Evolutionary conservation across 257 asterid species (phyloP).

Genomic region (Nemophila menziesii): DNA sequence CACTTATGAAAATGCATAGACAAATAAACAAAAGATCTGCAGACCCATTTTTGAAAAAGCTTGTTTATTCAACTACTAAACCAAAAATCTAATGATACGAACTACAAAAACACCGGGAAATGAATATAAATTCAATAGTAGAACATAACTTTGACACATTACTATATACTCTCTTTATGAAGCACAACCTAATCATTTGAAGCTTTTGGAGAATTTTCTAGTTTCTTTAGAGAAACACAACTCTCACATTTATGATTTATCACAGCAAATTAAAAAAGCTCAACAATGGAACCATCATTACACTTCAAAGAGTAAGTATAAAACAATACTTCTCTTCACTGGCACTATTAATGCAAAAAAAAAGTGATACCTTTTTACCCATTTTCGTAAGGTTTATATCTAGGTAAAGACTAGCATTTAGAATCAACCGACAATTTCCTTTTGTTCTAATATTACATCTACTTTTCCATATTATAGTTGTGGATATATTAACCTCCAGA

Average conservation of each 20-base stretch:
- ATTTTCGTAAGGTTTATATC: constrained; percentile 77
- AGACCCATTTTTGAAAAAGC: too few relatives aligned
- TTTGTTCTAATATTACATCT: constrained; percentile 70
- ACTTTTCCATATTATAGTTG: constrained; percentile 40
- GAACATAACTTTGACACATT: too few relatives aligned
- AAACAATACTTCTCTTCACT: constrained; percentile 50
- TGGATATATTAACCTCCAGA: constrained; percentile 50
- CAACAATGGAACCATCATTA: constrained; percentile 54
- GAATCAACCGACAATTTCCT: constrained; percentile 68
- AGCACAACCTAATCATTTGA: constrained; percentile 22
- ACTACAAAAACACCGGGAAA: too few relatives aligned
- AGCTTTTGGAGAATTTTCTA: constrained; percentile 64
- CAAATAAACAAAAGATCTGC: too few relatives aligned
- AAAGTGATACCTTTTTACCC: constrained; percentile 84
- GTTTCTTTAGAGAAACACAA: constrained; percentile 36
- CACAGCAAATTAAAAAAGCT: constrained; percentile 51
- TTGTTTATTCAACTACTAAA: too few relatives aligned
- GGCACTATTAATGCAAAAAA: constrained; percentile 69
- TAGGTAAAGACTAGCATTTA: constrained; percentile 77
- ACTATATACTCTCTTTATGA: too few relatives aligned
- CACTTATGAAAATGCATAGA: too few relatives aligned
- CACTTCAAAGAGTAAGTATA: constrained; percentile 78
- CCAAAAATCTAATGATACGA: too few relatives aligned
- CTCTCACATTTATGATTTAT: constrained; percentile 32
- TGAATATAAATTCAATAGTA: too few relatives aligned